Evolutionary conservation across 2,329 filamentous ascomycete species (phyloP), one percentile per base, ranked within the genome.

Genomic region (Lecanicillium sp.): DNA sequence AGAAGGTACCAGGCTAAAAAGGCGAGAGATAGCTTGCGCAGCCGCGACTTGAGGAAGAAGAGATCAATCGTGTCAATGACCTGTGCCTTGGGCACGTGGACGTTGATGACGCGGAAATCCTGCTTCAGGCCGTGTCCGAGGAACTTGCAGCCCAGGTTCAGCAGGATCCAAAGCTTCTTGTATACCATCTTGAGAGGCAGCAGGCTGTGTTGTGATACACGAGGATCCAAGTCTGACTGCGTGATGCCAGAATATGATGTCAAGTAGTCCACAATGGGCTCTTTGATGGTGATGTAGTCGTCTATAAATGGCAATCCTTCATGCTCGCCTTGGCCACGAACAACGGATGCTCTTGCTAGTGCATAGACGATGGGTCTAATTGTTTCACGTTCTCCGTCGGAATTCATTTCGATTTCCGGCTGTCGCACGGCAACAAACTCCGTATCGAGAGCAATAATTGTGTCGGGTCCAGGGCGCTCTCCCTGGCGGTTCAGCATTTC

Each of bases 51-150:
- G 42, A 94, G 79, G 61, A 85, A 94, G 66, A 94, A 97, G 2
- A 95, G 72, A 46, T 94, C 84, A 49, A 89, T 88, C 0, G 94
- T 98, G 61, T 98, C 92, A 40, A 98, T 87, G 27, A 95, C 84
- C 58, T 98, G 92, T 4, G 77, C 63, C 56, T 83, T 86, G 2
- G 94, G 92, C 0, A 98, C 84, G 58, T 96, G 87, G 40, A 98
- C 96, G 60, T 98, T 98, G 63, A 95, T 94, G 40, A 94, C 94
- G 38, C 92, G 87, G 65, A 98, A 97, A 61, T 98, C 92, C 50
- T 92, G 90, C 49, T 87, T 87, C 30, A 98, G 71, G 4, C 90
- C 90, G 54, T 98, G 92, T 3, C 92, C 92, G 5, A 98, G 76
- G 57, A 98, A 98, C 46, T 86, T 79, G 62, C 88, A 95, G 34